phyloP scores from a whole-genome alignment of 305 asterid genomes.

The Ajuga reptans region DNA sequence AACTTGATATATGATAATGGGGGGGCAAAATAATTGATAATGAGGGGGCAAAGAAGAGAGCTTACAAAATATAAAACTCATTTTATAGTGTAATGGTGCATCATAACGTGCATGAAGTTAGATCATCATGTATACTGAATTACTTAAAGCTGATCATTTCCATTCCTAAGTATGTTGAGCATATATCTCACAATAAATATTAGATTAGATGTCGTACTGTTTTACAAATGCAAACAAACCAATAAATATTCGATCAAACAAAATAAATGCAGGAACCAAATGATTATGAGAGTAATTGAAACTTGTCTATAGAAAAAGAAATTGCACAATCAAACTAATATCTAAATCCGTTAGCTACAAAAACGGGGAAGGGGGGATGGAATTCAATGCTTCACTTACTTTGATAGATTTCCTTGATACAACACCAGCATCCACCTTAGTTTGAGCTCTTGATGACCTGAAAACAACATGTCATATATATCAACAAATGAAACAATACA shows the following conservation, averaged over 20 bases:
- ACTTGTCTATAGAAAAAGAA: constrained; percentile 1
- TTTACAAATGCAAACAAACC: background rate
- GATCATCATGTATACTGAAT: background rate
- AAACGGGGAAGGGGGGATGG: background rate
- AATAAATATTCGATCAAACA: background rate
- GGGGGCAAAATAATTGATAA: no score
- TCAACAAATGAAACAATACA: constrained; percentile 12
- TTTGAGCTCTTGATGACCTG: constrained; percentile 59
- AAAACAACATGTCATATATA: constrained; percentile 9
- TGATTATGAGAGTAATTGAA: background rate
- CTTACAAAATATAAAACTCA: background rate
- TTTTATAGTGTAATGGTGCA: background rate
- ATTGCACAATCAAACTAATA: constrained; percentile 2
- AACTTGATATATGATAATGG: no score
- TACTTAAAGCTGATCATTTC: background rate
- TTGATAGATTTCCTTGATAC: constrained; percentile 43
- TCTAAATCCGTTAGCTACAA: background rate
- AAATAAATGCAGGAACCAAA: constrained; percentile 10
- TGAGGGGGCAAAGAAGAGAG: background rate
- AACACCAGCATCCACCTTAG: constrained; percentile 35
- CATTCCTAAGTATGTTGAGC: background rate
- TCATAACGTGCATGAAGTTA: background rate
- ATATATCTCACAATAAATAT: background rate
- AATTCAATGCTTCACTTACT: constrained; percentile 36
- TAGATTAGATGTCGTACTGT: background rate